Percentiles rank a stretch among this genome's conserved stretches.
Conservation (phyloP, 2,329 filamentous ascomycete species). For the Penicillium sp. region DNA sequence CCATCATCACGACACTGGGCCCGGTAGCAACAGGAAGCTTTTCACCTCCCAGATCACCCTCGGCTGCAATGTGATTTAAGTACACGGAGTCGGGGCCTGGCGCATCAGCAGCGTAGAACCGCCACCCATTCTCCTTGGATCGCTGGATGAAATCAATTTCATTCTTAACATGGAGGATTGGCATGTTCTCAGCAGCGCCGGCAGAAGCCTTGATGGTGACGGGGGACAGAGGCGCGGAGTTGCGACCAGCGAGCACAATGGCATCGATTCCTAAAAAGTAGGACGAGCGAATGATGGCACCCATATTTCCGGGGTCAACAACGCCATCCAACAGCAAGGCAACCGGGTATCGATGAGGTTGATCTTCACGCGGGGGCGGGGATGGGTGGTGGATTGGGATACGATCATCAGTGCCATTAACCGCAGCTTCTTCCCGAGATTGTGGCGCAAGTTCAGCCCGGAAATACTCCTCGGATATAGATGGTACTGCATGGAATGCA, state of each 20-base stretch:
- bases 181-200: slow-evolving; percentile 80
- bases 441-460: slow-evolving; percentile 65
- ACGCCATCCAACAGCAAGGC: slow-evolving; percentile 48
- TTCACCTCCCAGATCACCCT: slow-evolving; percentile 39
- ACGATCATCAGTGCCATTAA: slow-evolving; percentile 67
- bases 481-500: slow-evolving; percentile 55
- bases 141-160: slow-evolving; percentile 68
- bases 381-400: slow-evolving; percentile 44
- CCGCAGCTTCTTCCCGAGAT: slow-evolving; percentile 67
- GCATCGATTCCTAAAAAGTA: slow-evolving; percentile 89
- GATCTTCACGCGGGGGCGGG: slow-evolving; percentile 4
- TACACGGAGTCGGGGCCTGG: slow-evolving; percentile 34
- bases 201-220: slow-evolving; percentile 84
- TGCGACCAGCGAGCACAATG: slow-evolving; percentile 72
- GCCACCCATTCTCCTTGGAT: slow-evolving; percentile 75
- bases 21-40: slow-evolving; percentile 51
- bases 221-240: slow-evolving; percentile 72
- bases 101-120: slow-evolving; percentile 72
- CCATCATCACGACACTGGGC: slow-evolving; percentile 79
- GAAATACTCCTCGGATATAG: slow-evolving; percentile 54
- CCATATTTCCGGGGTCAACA: slow-evolving; percentile 85
- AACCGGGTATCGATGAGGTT: slow-evolving; percentile 39
- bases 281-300: slow-evolving; percentile 83
- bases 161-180: slow-evolving; percentile 69
- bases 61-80: slow-evolving; percentile 18